Base-by-base conservation (phyloP, 176 grass and related monocot species). In the Echinochloa phyllopogon region DNA sequence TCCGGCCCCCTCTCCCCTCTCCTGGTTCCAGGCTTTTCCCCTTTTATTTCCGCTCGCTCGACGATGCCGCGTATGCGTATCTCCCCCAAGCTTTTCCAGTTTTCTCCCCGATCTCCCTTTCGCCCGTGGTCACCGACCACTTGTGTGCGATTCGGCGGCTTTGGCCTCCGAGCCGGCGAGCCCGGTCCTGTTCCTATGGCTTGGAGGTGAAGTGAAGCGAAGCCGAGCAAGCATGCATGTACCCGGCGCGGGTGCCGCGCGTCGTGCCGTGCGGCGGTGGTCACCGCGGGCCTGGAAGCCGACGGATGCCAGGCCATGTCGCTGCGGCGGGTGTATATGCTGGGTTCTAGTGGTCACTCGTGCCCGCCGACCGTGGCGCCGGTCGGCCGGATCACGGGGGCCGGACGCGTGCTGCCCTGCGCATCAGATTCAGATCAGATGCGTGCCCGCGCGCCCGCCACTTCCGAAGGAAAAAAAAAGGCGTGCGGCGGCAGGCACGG, bases 41-140 rank as follows among this genome's bases (percentile, higher is more conserved):
- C 8, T 44, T 25, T 72, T 5, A 6, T 63, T 71, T 55, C 41
- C 52, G 36, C 20, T 72, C 52, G 36, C 20, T 72, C 16, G 69
- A 78, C 16, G 69, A 83, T 84, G 60, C 71, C 74, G 51, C 24
- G 85, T 76, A 82, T 82, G 51, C 24, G 85, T 76, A 82, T 82
- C 78, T 67, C 6, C 47, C n/a, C 11, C 9, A 1, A 33, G 29
- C 29, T 14, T 72, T 36, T 67, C 40, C 9, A 7, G 3, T 76
- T 10, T n/a, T 58, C 21, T 21, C 73, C 81, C 80, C 71, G 20
- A 60, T 72, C 24, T 29, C 29, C 33, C 63, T 47, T 14, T 45
- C 67, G 40, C 11, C 8, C 38, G 67, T 70, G 67, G 67, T 13
- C 67, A 70, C 67, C 82, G 82, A 68, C 82, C 76, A 43, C 69